phyloP scores from a whole-genome alignment of 805 yeast genomes.

The Yamadazyma laniorum region DNA sequence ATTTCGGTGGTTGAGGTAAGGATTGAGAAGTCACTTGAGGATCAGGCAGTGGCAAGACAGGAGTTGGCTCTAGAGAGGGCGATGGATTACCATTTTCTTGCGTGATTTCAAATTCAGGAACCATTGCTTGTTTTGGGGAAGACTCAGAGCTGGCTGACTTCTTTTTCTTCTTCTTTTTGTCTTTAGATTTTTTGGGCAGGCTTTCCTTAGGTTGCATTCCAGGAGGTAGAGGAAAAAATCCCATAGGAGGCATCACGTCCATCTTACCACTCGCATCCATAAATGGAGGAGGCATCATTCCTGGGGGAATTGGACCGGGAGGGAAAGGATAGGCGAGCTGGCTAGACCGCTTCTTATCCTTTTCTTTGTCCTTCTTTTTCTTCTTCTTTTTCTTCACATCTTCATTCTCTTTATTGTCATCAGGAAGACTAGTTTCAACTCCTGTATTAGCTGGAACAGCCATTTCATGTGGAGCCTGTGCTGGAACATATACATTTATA shows the following conservation, averaged over 20 bases:
- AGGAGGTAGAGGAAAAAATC: constrained; percentile 15
- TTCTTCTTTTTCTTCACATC: constrained; percentile 15
- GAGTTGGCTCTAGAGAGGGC: constrained; percentile 2
- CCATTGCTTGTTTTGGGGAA: constrained; percentile 9
- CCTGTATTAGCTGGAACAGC: neutral
- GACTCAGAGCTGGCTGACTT: constrained; percentile 16
- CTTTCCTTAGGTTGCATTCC: constrained; percentile 17
- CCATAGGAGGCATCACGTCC: constrained; percentile 12
- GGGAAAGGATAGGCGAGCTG: constrained; percentile 13
- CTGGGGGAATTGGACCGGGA: constrained; percentile 14
- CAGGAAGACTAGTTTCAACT: constrained; percentile 5
- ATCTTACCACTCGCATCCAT: constrained; percentile 8
- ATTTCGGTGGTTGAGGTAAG: constrained; percentile 3
- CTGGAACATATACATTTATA: neutral
- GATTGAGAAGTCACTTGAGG: too few relatives aligned
- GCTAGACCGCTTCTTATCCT: constrained; percentile 9
- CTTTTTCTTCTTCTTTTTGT: constrained; percentile 18
- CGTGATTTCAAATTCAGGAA: constrained; percentile 14
- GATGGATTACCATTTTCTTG: constrained; percentile 2
- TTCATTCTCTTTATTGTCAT: constrained; percentile 14
- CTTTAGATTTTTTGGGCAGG: constrained; percentile 14
- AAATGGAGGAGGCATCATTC: constrained; percentile 15
- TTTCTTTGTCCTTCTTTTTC: constrained; percentile 15
- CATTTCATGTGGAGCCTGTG: neutral
- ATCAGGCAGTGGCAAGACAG: too few relatives aligned